Base-by-base conservation (phyloP, 441 rosid genomes). In the Adansonia grandidieri region DNA sequence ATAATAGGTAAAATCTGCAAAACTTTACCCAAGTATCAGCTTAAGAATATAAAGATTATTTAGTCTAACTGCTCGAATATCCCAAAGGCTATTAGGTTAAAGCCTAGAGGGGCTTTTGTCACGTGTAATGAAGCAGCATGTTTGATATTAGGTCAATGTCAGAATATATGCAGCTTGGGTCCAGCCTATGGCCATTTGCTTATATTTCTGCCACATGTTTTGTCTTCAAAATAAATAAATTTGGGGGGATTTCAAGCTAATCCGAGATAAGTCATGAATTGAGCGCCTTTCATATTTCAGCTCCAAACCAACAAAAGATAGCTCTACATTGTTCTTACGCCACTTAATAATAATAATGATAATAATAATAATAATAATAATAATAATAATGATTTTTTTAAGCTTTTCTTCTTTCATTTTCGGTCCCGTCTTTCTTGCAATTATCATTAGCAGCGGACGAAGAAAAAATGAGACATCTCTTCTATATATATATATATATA, bases 371-470 rank as follows among this genome's bases (percentile, higher is more conserved):
- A 24, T 24, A 24, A 24, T 24, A 24, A 24, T 24, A 24, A 32
- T 32, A 3, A 32, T 32, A 3, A 32, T 32, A 3, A 32, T 32
- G 37, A 32, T 32, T 32, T 32, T 32, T 32, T 32, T 1, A 32
- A 32, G 37, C 37, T 32, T 32, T 66, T 2, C 32, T 2, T 37
- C 28, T 53, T 37, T 58, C 48, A 20, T 58, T 74, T 76, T 65
- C 3, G 78, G 72, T 51, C 69, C 79, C 65, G 9, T 74, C 69
- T 8, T 66, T 20, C 13, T 51, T 17, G 40, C 20, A 32, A n/a
- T 44, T 17, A 13, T 62, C 57, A n/a, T 62, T 5, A 13, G 45
- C 13, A 32, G 45, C 45, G 15, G 17, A 63, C 68, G 32, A 62
- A 24, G 32, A 32, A 32, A 32, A 32, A 0, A 0, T 32, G 2